Evolutionary conservation across 495 filamentous ascomycete genomes (phyloP), one percentile per base, ranked within the genome.

Genomic region (Astrothelium subdiscretum): DNA sequence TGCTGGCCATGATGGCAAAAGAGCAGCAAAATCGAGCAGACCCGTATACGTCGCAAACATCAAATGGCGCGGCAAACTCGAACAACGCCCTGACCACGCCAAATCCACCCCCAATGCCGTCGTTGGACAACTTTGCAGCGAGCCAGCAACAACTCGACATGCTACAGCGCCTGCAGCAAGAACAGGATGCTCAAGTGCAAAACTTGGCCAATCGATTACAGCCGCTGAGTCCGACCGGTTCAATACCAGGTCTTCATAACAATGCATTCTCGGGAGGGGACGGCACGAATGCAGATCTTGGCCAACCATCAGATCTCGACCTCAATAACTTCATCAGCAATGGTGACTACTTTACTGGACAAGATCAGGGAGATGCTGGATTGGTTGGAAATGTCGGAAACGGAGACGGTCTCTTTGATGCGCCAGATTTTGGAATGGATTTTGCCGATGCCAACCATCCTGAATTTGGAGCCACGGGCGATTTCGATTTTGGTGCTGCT

Each of bases 1-100:
- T 94, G 83, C 81, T 95, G 59, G 83, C 82, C 59, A 80, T 91
- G 42, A 92, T 96, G 79, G 87, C 87, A 66, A 78, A 78, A 64
- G 76, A 80, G 10, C 62, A 66, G 20, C 54, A 63, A 24, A 66
- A 62, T 40, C 66, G 61, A 22, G 59, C 64, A 10, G 58, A 66
- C 42, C 64, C 63, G 3, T 67, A 65, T 43, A 65, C 62, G 54
- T 31, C 63, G 15, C 66, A 66, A 57, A 60, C 66, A 8, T 64
- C 67, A 15, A 66, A 72, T 15, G 64, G 72, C 32, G 60, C 64
- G 6, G 63, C 69, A 15, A 62, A 70, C 15, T 66, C 73, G 32
- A 79, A 79, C 67, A 80, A 81, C 63, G 82, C 85, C 15, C 75
- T 87, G 31, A 79, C 87, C 5, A 80, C 79, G 2, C 85, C 88